Evolutionary conservation across 139 green algal species (phyloP), one percentile per base, ranked within the genome.

Genomic region (Auxenochlorella pyrenoidosa): DNA sequence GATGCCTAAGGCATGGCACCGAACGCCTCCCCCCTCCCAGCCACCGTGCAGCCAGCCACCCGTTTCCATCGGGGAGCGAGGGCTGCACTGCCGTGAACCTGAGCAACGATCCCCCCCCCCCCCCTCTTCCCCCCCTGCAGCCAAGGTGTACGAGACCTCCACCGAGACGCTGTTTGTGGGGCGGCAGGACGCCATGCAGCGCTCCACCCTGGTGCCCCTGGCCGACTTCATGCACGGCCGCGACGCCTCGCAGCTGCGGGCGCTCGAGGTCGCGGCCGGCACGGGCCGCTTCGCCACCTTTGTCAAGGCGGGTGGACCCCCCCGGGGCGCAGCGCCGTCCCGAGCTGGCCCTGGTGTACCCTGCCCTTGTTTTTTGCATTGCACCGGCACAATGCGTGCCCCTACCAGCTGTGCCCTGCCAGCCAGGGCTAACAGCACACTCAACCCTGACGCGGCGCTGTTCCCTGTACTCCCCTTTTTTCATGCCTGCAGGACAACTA

Each of bases 201-300:
- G 95, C 54, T 66, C 79, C 63, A 93, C 90, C 10, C 88, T 96
- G 16, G 88, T 97, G 19, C 94, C 92, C 19, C 47, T 96, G 22
- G 51, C 51, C 38, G 83, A 90, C 59, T 94, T 89, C 87, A 89
- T 95, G 89, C 32, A 4, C 15, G 83, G 83, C 22, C 41, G 34
- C 36, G 54, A 87, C 38, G 71, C 83, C 34, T 82, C 71, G 3
- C 71, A 87, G 71, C 18, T 86, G 21, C 41, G 77, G 28, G 84
- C 97, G 73, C 88, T 98, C 70, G 96, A 99, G 90, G 89, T 98
- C 12, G 95, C 93, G 4, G 95, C 91, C 47, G 96, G 96, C 85
- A 99, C 96, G 0, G 96, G 96, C 5, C 91, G 96, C 24, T 97
- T 98, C 79, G 93, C 94, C 77, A 98, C 96, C 13, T 98, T 98